Conservation (phyloP, 352 stramenopile genomes). For the Phytopythium vexans region DNA sequence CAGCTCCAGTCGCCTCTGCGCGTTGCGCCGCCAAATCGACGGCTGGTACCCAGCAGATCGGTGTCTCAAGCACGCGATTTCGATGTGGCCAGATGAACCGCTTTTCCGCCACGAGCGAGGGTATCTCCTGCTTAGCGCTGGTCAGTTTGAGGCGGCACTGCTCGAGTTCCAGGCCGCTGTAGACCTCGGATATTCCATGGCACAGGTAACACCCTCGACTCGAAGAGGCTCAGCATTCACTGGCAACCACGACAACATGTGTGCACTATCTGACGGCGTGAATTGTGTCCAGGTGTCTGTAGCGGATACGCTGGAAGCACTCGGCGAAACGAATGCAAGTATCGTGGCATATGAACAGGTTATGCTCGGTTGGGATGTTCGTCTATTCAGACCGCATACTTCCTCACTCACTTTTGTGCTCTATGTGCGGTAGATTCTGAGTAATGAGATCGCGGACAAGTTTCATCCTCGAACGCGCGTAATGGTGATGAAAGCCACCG, state of each 20-base stretch:
- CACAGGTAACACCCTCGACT: constrained; percentile 29
- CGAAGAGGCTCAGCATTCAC: too few relatives aligned
- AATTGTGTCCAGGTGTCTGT: constrained; percentile 38
- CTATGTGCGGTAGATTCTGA: constrained; percentile 20
- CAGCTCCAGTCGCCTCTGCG: constrained; percentile 38
- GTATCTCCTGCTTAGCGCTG: constrained; percentile 43
- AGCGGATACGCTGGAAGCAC: constrained; percentile 47
- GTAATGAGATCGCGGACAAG: constrained; percentile 12
- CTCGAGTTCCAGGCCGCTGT: constrained; percentile 50
- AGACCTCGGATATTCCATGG: constrained; percentile 34
- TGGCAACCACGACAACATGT: background rate
- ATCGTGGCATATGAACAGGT: constrained; percentile 55
- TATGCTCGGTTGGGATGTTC: background rate
- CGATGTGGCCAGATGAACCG: constrained; percentile 48
- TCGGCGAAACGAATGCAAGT: constrained; percentile 55
- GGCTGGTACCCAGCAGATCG: constrained; percentile 42
- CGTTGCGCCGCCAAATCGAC: constrained; percentile 47
- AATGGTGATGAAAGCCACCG: constrained; percentile 59
- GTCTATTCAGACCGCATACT: too few relatives aligned
- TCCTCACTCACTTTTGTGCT: background rate
- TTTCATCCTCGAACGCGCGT: constrained; percentile 29
- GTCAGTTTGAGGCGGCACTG: constrained; percentile 55
- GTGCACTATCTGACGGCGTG: background rate
- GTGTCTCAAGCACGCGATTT: constrained; percentile 47
- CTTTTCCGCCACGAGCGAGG: constrained; percentile 60